phyloP scores from a whole-genome alignment of 2,329 filamentous ascomycete genomes.

The Escovopsis sp. region DNA sequence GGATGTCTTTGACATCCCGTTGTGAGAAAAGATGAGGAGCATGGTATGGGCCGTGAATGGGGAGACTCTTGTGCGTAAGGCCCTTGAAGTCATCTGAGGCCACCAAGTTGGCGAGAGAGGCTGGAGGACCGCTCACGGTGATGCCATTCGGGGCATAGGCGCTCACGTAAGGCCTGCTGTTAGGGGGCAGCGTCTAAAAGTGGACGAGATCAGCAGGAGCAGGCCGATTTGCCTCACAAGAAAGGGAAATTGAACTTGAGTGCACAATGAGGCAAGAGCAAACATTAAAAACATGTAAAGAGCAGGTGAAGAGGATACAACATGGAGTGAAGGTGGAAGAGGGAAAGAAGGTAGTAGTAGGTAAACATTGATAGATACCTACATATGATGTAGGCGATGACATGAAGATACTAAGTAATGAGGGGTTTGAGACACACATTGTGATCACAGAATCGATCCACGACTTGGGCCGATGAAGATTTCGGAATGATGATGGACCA shows the following conservation, averaged over 20 bases:
- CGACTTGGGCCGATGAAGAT: neutral
- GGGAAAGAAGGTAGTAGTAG: too few relatives aligned
- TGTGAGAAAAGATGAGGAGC: slow-evolving; percentile 3
- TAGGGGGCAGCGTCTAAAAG: neutral
- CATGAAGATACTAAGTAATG: too few relatives aligned
- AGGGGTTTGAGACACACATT: neutral
- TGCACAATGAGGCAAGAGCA: too few relatives aligned
- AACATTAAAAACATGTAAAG: too few relatives aligned
- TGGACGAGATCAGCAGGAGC: neutral
- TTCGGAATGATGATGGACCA: neutral
- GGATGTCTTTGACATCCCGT: neutral
- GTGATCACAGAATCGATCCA: neutral
- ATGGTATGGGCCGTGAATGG: slow-evolving; percentile 4
- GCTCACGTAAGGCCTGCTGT: slow-evolving; percentile 3
- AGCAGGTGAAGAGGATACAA: too few relatives aligned
- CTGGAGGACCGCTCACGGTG: slow-evolving; percentile 4
- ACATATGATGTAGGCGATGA: too few relatives aligned
- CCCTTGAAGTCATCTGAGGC: slow-evolving; percentile 3
- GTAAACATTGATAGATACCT: too few relatives aligned
- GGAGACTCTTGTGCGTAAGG: slow-evolving; percentile 2
- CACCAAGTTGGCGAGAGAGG: slow-evolving; percentile 1
- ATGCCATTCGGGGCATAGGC: slow-evolving; percentile 3
- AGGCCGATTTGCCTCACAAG: too few relatives aligned
- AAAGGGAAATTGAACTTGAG: too few relatives aligned
- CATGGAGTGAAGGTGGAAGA: too few relatives aligned